Evolutionary conservation across 257 asterid species (phyloP).

Genomic region (Solanum sejunctum): DNA sequence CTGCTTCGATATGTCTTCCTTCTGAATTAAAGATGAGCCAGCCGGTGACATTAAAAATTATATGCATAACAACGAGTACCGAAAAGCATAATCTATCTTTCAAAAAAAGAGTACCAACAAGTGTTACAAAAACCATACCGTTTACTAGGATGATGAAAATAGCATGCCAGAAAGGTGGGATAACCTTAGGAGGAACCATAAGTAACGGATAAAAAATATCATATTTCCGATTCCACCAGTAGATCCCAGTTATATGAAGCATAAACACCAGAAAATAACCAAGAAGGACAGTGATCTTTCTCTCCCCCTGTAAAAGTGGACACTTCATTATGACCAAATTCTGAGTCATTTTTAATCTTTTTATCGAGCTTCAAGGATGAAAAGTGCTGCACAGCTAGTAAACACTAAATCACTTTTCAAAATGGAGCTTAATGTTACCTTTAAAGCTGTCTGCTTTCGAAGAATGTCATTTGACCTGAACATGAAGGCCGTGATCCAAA

Average conservation of each 20-base stretch:
- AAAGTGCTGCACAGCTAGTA: not conserved
- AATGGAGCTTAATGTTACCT: constrained; percentile 29
- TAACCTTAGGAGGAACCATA: constrained; percentile 74
- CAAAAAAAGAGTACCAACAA: not conserved
- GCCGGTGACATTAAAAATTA: not conserved
- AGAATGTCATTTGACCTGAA: constrained; percentile 81
- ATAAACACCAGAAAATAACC: constrained; percentile 39
- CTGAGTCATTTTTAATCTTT: not conserved
- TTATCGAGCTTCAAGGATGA: not conserved
- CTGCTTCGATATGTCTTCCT: not conserved
- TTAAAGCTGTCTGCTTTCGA: constrained; percentile 88
- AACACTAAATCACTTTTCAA: not conserved
- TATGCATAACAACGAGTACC: not conserved
- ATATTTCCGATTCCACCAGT: constrained; percentile 72
- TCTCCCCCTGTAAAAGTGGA: constrained; percentile 66
- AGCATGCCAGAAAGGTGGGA: constrained; percentile 96
- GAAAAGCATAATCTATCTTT: not conserved
- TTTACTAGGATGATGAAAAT: constrained; percentile 64
- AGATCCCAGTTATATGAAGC: constrained; percentile 59
- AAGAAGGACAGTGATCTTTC: constrained; percentile 54
- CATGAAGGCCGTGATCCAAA: constrained; percentile 69
- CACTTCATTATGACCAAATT: not conserved
- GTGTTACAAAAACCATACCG: constrained; percentile 32
- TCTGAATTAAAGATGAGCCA: not conserved
- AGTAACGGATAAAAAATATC: constrained; percentile 55